Percentiles rank a stretch among this genome's conserved stretches.
Evolutionary conservation across 345 rosid genomes (phyloP).

Genomic region (Syzygium aromaticum): DNA sequence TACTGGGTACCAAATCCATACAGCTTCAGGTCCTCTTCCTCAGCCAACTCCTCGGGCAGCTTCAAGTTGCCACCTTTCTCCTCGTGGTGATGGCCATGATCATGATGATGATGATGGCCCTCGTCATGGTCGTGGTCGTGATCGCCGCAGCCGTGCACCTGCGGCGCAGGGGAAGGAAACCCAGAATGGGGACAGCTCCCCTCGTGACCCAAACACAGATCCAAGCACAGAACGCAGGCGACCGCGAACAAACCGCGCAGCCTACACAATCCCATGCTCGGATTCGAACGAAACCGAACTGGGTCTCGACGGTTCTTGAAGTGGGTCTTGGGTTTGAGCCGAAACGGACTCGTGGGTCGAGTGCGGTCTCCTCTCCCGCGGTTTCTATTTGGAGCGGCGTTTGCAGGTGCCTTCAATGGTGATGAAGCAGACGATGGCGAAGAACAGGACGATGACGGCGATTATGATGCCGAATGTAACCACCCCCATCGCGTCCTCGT

Average conservation of each 20-base stretch:
- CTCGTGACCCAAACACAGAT: slow-evolving; percentile 42
- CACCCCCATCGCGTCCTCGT: slow-evolving; percentile 36
- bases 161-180: slow-evolving; percentile 23
- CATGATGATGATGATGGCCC: slow-evolving; percentile 26
- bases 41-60: slow-evolving; percentile 91
- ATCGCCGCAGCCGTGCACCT: slow-evolving; percentile 33
- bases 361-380: not conserved
- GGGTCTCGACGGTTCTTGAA: not conserved
- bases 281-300: not conserved
- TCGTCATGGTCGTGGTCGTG: slow-evolving; percentile 35
- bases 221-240: slow-evolving; percentile 17
- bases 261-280: not conserved
- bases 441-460: slow-evolving; percentile 58
- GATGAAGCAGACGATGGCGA: slow-evolving; percentile 51
- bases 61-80: slow-evolving; percentile 6
- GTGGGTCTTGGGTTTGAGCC: not conserved
- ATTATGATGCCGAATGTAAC: slow-evolving; percentile 68
- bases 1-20: slow-evolving; percentile 61
- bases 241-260: slow-evolving; percentile 2
- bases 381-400: slow-evolving; percentile 15
- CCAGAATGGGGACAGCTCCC: not conserved
- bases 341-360: not conserved
- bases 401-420: slow-evolving; percentile 72
- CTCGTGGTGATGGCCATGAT: slow-evolving; percentile 3
- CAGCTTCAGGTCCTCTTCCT: slow-evolving; percentile 85